Base-by-base conservation (phyloP, 2,329 filamentous ascomycete species). In the Colletotrichum aenigma region DNA sequence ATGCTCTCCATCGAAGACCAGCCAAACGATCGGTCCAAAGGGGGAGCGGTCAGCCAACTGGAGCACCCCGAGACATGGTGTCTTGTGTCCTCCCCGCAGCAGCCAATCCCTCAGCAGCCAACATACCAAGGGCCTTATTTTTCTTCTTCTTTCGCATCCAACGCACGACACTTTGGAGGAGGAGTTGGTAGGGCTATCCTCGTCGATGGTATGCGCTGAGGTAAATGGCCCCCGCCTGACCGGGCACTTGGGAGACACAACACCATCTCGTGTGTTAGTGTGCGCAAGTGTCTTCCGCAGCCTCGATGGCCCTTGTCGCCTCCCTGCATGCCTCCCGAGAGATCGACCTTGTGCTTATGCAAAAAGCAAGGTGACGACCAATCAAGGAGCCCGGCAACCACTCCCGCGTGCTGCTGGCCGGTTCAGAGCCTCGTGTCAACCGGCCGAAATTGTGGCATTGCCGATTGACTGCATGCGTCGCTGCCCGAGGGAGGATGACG, bases 381-480 rank as follows among this genome's bases (percentile, higher is more conserved):
- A 69, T 73, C 64, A 73, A 60, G 48, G 32, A 60, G 26, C n/a
- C 43, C 56, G 48, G 70, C 34, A 74, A 38, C 55, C 43, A 65
- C 38, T 75, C 34, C 56, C 56, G 74, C 56, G 60, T 65, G 70
- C 58, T 26, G 56, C 30, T 64, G 60, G 64, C 62, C 70, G 70
- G 48, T 64, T 65, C 64, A 73, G 65, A 68, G 70, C 74, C 74
- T 73, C 74, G 74, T 75, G 74, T 69, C 70, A 73, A 75, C 64
- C 70, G 74, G 74, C 74, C 74, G 74, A 75, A 69, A 69, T 58
- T 73, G 64, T 75, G 74, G 70, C 56, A 75, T 38, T 73, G 30
- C 70, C 70, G 62, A 75, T 68, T 68, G 74, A 73, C 69, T 55
- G 70, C 74, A 75, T 75, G 74, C 74, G 70, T 75, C 62, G 74